These are phyloP conservation scores for Solanum corneliomulleri DNA, from an alignment of 257 asterid genomes.

Conservation along the genomic window DNA sequence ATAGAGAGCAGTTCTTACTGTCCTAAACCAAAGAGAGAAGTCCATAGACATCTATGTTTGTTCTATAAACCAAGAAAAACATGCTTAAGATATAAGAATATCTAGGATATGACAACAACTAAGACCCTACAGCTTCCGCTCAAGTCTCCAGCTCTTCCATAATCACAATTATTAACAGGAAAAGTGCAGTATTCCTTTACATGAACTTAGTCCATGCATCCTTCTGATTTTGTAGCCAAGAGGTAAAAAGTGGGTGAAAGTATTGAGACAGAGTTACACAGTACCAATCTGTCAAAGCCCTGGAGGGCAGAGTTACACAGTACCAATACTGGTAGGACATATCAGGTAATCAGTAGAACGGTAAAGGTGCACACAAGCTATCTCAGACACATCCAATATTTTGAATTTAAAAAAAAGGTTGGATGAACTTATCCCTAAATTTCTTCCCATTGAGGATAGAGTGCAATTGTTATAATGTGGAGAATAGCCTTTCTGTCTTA, in stretches of 20 bases:
- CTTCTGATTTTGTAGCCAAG: neutral
- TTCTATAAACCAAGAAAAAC: neutral
- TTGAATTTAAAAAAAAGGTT: neutral
- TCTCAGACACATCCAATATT: neutral
- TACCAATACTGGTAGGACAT: neutral
- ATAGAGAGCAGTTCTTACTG: neutral
- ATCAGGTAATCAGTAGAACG: neutral
- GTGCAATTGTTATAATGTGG: neutral
- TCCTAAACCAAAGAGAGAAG: neutral
- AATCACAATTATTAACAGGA: neutral
- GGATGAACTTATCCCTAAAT: neutral
- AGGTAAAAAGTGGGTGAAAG: neutral
- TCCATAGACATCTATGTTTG: neutral
- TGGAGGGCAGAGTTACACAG: neutral
- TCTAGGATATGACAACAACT: neutral
- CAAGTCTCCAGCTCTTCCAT: neutral
- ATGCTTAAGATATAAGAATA: neutral
- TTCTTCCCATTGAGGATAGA: neutral
- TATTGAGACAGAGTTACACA: neutral
- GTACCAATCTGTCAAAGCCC: neutral
- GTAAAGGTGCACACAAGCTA: neutral
- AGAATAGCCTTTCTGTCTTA: neutral
- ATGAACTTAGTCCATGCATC: neutral
- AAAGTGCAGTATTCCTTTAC: neutral
- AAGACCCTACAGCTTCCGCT: neutral